These are phyloP conservation scores for Gossypium sturtianum DNA, from an alignment of 345 rosid genomes.

Conservation along the genomic window DNA sequence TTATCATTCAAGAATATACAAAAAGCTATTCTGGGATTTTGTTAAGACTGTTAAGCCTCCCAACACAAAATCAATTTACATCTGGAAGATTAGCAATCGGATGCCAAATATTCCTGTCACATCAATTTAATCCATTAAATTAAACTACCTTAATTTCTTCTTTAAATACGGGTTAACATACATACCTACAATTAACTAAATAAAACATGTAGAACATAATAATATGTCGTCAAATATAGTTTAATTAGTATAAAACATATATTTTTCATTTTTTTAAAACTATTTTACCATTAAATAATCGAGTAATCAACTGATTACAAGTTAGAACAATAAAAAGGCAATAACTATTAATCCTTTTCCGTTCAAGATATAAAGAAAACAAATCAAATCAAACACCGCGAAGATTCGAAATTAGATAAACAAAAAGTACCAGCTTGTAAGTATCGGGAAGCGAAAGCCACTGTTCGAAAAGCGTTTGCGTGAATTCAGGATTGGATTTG, in stretches of 20 bases:
- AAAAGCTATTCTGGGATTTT: neutral
- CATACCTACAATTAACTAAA: neutral
- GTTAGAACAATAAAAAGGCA: neutral
- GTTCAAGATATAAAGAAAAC: neutral
- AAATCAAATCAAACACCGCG: neutral
- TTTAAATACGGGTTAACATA: neutral
- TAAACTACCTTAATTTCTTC: neutral
- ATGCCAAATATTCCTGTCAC: conserved; percentile 2
- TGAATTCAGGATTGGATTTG: conserved; percentile 69
- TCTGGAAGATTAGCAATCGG: neutral
- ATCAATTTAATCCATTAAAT: neutral
- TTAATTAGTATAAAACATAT: neutral
- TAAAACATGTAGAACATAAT: neutral
- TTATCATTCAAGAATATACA: neutral
- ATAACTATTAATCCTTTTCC: neutral
- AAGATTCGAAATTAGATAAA: neutral
- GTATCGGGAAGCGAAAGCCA: conserved; percentile 94
- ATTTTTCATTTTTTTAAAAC: neutral
- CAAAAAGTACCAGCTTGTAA: conserved; percentile 53
- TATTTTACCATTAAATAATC: neutral
- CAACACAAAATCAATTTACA: neutral
- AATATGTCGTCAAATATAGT: neutral
- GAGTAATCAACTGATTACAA: neutral
- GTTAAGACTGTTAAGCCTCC: neutral
- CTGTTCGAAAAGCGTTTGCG: conserved; percentile 75